Evolutionary conservation across 768 basidiomycete species (phyloP).

Genomic region (Calocera viscosa): DNA sequence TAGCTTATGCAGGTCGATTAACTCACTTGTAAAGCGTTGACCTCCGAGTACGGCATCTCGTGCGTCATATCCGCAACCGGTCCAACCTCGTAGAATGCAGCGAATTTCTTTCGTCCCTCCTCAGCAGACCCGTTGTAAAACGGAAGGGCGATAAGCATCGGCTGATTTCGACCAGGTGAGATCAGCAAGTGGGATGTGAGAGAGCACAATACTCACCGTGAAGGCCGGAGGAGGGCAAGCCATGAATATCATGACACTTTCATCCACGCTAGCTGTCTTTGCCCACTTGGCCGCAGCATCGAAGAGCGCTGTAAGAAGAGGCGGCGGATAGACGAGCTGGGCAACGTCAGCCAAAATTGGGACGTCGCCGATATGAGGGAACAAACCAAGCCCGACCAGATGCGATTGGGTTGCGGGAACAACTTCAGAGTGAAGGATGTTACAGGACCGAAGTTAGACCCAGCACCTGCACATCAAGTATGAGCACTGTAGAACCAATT

Average conservation of each 20-base stretch:
- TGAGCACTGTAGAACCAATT: too few relatives aligned
- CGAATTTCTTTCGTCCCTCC: background rate
- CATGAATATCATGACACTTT: constrained; percentile 5
- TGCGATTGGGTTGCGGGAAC: constrained; percentile 10
- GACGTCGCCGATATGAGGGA: background rate
- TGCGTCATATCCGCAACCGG: background rate
- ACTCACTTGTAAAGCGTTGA: constrained; percentile 1
- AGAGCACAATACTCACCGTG: background rate
- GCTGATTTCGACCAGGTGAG: background rate
- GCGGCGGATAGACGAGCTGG: background rate
- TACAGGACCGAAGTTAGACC: constrained; percentile 13
- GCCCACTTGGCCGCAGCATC: constrained; percentile 4
- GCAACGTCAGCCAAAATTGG: background rate
- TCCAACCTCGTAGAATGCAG: background rate
- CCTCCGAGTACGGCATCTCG: background rate
- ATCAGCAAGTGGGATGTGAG: background rate
- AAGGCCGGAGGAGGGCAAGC: background rate
- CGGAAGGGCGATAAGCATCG: background rate
- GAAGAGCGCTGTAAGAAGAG: background rate
- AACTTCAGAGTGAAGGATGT: constrained; percentile 13
- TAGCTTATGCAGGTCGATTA: background rate
- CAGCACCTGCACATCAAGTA: constrained; percentile 7
- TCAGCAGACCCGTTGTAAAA: constrained; percentile 12
- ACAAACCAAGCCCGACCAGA: constrained; percentile 8
- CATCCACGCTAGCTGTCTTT: background rate